Conservation (phyloP, 257 asterid genomes). For the Fraxinus quadrangulata region DNA sequence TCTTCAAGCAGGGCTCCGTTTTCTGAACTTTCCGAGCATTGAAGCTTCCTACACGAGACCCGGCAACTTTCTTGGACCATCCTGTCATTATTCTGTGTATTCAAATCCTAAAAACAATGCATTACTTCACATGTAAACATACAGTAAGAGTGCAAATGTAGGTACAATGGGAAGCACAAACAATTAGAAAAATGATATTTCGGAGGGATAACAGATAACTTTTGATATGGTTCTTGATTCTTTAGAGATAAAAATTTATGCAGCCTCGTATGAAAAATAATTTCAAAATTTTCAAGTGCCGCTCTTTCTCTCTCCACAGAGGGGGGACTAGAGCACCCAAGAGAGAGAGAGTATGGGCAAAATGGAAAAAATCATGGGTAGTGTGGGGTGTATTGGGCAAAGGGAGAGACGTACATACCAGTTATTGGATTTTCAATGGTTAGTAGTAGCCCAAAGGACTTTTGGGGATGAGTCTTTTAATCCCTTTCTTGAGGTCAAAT, state of each 20-base stretch:
- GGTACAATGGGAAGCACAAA: constrained; percentile 4
- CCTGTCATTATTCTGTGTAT: constrained; percentile 60
- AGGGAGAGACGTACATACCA: constrained; percentile 43
- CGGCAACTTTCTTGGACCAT: constrained; percentile 49
- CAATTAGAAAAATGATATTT: constrained; percentile 1
- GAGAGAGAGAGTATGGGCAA: constrained; percentile 1
- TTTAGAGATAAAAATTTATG: not conserved
- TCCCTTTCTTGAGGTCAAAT: constrained; percentile 11
- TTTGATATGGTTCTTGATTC: not conserved
- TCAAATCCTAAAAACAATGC: constrained; percentile 44
- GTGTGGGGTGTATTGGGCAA: not conserved
- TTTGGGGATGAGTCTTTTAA: constrained; percentile 36
- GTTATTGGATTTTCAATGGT: constrained; percentile 29
- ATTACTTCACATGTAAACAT: not conserved
- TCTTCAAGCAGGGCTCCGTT: not conserved
- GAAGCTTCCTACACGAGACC: constrained; percentile 41
- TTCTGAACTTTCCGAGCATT: constrained; percentile 19
- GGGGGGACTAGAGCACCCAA: not conserved
- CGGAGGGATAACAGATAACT: constrained; percentile 31
- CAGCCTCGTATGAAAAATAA: constrained; percentile 28
- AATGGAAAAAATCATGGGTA: constrained; percentile 18
- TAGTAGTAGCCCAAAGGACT: constrained; percentile 2
- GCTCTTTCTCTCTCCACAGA: constrained; percentile 41
- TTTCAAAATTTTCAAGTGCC: constrained; percentile 37
- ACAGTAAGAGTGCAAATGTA: constrained; percentile 33